Evolutionary conservation across 192 early-diverging fungal genomes (phyloP).

Genomic region (Podila epicladia): DNA sequence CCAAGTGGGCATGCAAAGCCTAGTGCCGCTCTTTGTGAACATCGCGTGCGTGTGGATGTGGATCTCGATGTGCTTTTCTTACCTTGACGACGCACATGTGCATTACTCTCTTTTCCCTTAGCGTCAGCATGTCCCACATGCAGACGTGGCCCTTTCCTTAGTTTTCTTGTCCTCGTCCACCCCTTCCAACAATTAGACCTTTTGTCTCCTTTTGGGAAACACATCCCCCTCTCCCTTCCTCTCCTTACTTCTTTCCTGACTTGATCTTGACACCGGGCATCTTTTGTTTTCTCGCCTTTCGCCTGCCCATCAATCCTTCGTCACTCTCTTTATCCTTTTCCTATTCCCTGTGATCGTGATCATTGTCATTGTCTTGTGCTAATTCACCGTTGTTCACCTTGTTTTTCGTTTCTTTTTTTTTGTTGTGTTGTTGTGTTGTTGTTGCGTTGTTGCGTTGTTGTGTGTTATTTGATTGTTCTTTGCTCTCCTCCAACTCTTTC

Average conservation of each 20-base stretch:
- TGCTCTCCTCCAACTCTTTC: slow-evolving; percentile 1
- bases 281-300: neutral
- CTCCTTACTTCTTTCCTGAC: neutral
- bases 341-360: neutral
- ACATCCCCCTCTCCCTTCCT: neutral
- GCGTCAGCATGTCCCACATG: too few relatives aligned
- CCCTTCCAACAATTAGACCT: too few relatives aligned
- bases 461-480: too few relatives aligned
- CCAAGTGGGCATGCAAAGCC: too few relatives aligned
- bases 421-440: neutral
- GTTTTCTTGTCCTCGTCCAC: too few relatives aligned
- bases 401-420: neutral
- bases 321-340: neutral
- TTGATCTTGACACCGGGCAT: neutral
- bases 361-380: neutral
- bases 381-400: neutral
- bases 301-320: neutral
- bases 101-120: too few relatives aligned
- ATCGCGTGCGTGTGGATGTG: too few relatives aligned
- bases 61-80: too few relatives aligned
- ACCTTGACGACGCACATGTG: too few relatives aligned
- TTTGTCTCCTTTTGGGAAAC: neutral
- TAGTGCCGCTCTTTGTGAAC: too few relatives aligned
- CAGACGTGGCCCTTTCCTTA: too few relatives aligned
- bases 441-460: neutral